Base-by-base conservation (phyloP, 1,139 yeast genomes). In the Debaryomyces singareniensis region DNA sequence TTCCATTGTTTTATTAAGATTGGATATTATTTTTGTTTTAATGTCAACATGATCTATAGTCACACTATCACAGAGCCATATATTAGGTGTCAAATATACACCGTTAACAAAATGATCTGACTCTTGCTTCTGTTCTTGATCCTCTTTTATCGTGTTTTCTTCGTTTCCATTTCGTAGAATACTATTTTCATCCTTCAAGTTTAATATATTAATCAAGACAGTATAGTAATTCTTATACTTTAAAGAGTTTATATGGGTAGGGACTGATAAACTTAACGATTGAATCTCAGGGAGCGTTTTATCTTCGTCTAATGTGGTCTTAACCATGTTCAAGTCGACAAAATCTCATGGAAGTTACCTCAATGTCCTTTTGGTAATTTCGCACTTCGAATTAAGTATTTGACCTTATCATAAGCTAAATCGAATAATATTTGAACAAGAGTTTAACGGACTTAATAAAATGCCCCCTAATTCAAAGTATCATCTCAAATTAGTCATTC, bases 401-500 rank as follows among this genome's bases (percentile, higher is more conserved):
- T 9, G n/a, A 12, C 20, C 20, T 13, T 7, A 13, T 18, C 29
- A 28, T 28, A 28, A 24, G 18, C 23, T 22, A 25, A 11, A 21
- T 16, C 26, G 16, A 16, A 22, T 27, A 26, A 12, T 16, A 15
- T 26, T 22, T 16, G 22, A 27, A 22, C 26, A 21, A 27, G 24
- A 24, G n/a, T n/a, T n/a, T n/a, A n/a, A n/a, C n/a, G n/a, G n/a
- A n/a, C n/a, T n/a, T n/a, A n/a, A n/a, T n/a, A n/a, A n/a, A n/a
- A n/a, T n/a, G n/a, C n/a, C n/a, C n/a, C 50, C 44, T 25, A 53
- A 51, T 33, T 70, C 71, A 13, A 61, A 58, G 47, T 89, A 85
- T 53, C 60, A 73, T 30, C 64, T 86, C 29, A 56, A 66, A 15
- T 57, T 87, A 23, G 57, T 69, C 13, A 69, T 89, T 32, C 71